Conservation (phyloP, 257 asterid genomes). For the Hygrophila difformis region DNA sequence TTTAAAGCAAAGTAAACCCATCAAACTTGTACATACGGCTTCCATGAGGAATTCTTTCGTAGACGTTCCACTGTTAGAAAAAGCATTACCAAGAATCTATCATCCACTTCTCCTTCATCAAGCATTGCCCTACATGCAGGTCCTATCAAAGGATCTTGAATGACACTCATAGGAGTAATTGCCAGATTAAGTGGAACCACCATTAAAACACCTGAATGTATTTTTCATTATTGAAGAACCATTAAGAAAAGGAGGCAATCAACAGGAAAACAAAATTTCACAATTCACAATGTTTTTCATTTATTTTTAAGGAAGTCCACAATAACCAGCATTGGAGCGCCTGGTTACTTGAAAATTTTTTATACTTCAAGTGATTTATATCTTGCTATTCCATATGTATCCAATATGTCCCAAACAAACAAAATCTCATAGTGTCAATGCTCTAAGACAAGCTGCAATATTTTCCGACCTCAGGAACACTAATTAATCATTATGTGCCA, state of each 20-base stretch:
- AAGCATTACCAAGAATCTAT: conserved; percentile 69
- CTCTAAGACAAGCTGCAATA: neutral
- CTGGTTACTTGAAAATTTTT: neutral
- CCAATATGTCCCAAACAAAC: too few relatives aligned
- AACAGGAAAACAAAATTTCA: conserved; percentile 9
- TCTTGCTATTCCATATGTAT: neutral
- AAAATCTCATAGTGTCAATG: too few relatives aligned
- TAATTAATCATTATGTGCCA: neutral
- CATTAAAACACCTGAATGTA: conserved; percentile 42
- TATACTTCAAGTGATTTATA: neutral
- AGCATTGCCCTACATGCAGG: conserved; percentile 78
- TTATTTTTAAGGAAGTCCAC: neutral
- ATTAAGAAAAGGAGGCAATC: neutral
- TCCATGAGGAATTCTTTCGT: conserved; percentile 74
- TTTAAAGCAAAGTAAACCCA: too few relatives aligned
- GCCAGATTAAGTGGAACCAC: conserved; percentile 85
- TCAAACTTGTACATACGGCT: conserved; percentile 43
- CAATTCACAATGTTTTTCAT: neutral
- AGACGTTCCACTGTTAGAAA: conserved; percentile 77
- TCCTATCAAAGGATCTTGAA: conserved; percentile 81
- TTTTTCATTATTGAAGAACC: neutral
- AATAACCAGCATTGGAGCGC: conserved; percentile 4
- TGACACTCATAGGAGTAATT: conserved; percentile 89
- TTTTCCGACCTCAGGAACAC: conserved; percentile 3
- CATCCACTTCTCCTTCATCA: conserved; percentile 77